Percentiles rank a stretch among this genome's conserved stretches.
phyloP scores from a whole-genome alignment of 2,329 filamentous ascomycete species.

The Cercospora sojina region DNA sequence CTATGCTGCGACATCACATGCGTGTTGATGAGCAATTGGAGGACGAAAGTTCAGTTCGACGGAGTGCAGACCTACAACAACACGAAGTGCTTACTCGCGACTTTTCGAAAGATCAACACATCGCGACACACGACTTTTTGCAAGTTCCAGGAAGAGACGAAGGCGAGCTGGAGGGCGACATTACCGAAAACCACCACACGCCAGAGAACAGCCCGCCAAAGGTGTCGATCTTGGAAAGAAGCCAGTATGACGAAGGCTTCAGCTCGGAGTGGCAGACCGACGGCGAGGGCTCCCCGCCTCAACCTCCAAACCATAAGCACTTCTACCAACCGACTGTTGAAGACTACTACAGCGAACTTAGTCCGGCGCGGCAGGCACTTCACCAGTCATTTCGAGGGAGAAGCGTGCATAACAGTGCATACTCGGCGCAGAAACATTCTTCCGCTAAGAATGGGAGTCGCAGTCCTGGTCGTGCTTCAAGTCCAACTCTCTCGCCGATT shows the following conservation, averaged over 20 bases:
- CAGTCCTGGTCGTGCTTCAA: slow-evolving; percentile 32
- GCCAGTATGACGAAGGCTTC: slow-evolving; percentile 23
- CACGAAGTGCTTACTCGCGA: neutral
- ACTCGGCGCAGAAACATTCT: slow-evolving; percentile 8
- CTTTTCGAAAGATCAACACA: slow-evolving; percentile 3
- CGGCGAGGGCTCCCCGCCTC: slow-evolving; percentile 30
- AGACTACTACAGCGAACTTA: slow-evolving; percentile 38
- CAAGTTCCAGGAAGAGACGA: slow-evolving; percentile 15
- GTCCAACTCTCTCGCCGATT: slow-evolving; percentile 34
- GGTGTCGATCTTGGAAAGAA: slow-evolving; percentile 19
- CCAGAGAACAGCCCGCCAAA: slow-evolving; percentile 33
- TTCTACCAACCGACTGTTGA: slow-evolving; percentile 39
- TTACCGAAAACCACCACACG: slow-evolving; percentile 33
- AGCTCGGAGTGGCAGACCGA: slow-evolving; percentile 37
- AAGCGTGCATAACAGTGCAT: slow-evolving; percentile 8
- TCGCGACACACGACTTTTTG: slow-evolving; percentile 7
- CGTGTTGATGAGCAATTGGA: neutral
- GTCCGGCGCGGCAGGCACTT: slow-evolving; percentile 28
- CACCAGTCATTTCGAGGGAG: slow-evolving; percentile 16
- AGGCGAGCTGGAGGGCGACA: slow-evolving; percentile 18
- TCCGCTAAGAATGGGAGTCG: slow-evolving; percentile 19
- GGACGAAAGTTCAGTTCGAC: neutral
- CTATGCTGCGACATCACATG: neutral
- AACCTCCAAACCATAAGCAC: slow-evolving; percentile 30
- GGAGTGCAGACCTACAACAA: neutral